These are phyloP conservation scores for Russula emetica DNA, from an alignment of 768 basidiomycete species.

Conservation along the genomic window DNA sequence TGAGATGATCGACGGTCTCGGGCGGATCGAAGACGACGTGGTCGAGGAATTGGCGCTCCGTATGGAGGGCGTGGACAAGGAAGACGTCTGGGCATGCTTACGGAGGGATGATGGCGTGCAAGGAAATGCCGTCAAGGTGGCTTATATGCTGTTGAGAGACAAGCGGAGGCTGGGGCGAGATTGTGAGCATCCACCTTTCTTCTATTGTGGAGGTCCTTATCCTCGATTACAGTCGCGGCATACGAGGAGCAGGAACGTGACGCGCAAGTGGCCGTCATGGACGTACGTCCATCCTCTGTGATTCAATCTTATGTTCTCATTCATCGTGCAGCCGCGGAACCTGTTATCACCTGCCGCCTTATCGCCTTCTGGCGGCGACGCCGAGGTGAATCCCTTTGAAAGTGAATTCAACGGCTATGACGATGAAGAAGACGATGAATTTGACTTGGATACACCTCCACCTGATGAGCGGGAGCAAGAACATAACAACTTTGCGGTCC, in stretches of 20 bases:
- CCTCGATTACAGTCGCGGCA: conserved; percentile 51
- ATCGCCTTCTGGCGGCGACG: conserved; percentile 55
- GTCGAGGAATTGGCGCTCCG: conserved; percentile 74
- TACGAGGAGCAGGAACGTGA: conserved; percentile 85
- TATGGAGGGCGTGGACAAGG: conserved; percentile 70
- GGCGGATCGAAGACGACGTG: conserved; percentile 86
- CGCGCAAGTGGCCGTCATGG: conserved; percentile 72
- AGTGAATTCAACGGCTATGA: conserved; percentile 58
- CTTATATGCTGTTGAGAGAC: conserved; percentile 90
- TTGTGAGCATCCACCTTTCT: conserved; percentile 49
- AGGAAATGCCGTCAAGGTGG: conserved; percentile 93
- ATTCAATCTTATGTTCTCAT: conserved; percentile 14
- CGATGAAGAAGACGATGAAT: conserved; percentile 50
- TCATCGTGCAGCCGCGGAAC: conserved; percentile 55
- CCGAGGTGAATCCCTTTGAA: conserved; percentile 79
- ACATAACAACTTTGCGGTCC: conserved; percentile 73
- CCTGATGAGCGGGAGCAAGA: conserved; percentile 37
- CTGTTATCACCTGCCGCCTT: conserved; percentile 61
- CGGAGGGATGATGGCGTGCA: conserved; percentile 77
- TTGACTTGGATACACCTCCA: conserved; percentile 47
- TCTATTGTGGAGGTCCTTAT: conserved; percentile 24
- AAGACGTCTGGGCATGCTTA: conserved; percentile 85
- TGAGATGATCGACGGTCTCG: conserved; percentile 87
- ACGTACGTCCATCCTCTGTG: conserved; percentile 48
- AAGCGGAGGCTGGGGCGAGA: conserved; percentile 80